phyloP scores from a whole-genome alignment of 768 basidiomycete species.

The Rhizopogon roseolus region DNA sequence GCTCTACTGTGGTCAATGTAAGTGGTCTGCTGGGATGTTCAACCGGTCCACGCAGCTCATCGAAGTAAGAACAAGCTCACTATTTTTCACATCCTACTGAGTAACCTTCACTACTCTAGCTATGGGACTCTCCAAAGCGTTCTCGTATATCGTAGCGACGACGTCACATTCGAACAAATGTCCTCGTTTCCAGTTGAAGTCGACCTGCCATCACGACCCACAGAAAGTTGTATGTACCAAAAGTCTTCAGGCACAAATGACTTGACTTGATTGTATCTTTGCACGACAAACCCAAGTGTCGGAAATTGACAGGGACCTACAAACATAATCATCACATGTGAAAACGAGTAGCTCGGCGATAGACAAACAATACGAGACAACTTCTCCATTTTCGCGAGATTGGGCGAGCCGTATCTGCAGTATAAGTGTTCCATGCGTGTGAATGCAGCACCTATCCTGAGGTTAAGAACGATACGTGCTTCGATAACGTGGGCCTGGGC shows the following conservation, averaged over 20 bases:
- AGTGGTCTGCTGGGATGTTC: slow-evolving; percentile 77
- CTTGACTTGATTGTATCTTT: slow-evolving; percentile 84
- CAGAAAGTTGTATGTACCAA: slow-evolving; percentile 88
- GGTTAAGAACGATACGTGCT: slow-evolving; percentile 82
- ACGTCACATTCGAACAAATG: slow-evolving; percentile 78
- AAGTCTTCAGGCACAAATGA: slow-evolving; percentile 84
- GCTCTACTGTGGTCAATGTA: slow-evolving; percentile 93
- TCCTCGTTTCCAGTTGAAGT: slow-evolving; percentile 84
- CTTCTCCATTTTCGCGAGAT: slow-evolving; percentile 46
- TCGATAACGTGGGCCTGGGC: slow-evolving; percentile 89
- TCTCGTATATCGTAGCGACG: slow-evolving; percentile 66
- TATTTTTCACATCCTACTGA: slow-evolving; percentile 92
- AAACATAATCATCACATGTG: slow-evolving; percentile 5
- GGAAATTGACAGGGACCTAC: slow-evolving; percentile 98
- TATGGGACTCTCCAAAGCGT: slow-evolving; percentile 54
- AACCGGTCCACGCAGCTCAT: not conserved
- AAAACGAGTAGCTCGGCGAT: slow-evolving; percentile 5
- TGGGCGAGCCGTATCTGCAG: slow-evolving; percentile 62
- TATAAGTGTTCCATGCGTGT: slow-evolving; percentile 78
- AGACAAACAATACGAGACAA: slow-evolving; percentile 81
- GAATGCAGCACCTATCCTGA: slow-evolving; percentile 90
- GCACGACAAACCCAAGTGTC: slow-evolving; percentile 95
- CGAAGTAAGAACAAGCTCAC: slow-evolving; percentile 37
- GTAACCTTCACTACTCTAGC: slow-evolving; percentile 77
- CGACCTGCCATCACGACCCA: slow-evolving; percentile 46